Evolutionary conservation across 805 yeast species (phyloP).

Genomic region (Wickerhamiella bombiphila): DNA sequence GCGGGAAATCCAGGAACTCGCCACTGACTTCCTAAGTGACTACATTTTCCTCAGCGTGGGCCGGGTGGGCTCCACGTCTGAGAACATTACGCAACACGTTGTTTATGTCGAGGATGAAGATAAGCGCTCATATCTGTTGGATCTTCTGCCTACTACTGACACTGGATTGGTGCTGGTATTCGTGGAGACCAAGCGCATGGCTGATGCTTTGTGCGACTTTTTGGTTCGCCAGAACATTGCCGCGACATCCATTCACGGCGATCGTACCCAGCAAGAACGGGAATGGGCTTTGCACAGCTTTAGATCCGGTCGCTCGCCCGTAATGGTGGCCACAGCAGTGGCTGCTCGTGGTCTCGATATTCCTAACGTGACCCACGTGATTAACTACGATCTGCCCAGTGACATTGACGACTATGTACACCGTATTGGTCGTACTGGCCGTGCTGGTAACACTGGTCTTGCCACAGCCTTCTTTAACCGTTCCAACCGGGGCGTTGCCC

Average conservation of each 20-base stretch:
- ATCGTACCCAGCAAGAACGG: conserved; percentile 94
- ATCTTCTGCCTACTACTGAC: conserved; percentile 65
- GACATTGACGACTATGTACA: conserved; percentile 98
- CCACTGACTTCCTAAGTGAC: conserved; percentile 91
- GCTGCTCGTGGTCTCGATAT: conserved; percentile 99
- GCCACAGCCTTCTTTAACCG: conserved; percentile 98
- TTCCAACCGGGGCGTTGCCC: conserved; percentile 76
- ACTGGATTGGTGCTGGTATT: conserved; percentile 82
- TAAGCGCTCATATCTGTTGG: conserved; percentile 79
- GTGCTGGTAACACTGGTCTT: conserved; percentile 98
- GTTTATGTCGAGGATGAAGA: conserved; percentile 86
- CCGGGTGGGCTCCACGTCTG: conserved; percentile 97
- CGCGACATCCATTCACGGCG: conserved; percentile 98
- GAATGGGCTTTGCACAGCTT: conserved; percentile 92
- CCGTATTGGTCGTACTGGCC: conserved; percentile 99
- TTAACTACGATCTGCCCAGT: conserved; percentile 91
- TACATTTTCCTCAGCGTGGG: conserved; percentile 95
- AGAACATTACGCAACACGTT: conserved; percentile 90
- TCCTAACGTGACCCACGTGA: conserved; percentile 96
- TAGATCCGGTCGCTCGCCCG: conserved; percentile 82
- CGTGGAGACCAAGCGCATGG: conserved; percentile 98
- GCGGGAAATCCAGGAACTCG: conserved; percentile 88
- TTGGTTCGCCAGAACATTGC: conserved; percentile 79
- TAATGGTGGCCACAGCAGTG: conserved; percentile 97
- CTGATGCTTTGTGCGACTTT: conserved; percentile 87